Evolutionary conservation across 139 green algal species (phyloP), one percentile per base, ranked within the genome.

Genomic region (Haematococcus lacustris): DNA sequence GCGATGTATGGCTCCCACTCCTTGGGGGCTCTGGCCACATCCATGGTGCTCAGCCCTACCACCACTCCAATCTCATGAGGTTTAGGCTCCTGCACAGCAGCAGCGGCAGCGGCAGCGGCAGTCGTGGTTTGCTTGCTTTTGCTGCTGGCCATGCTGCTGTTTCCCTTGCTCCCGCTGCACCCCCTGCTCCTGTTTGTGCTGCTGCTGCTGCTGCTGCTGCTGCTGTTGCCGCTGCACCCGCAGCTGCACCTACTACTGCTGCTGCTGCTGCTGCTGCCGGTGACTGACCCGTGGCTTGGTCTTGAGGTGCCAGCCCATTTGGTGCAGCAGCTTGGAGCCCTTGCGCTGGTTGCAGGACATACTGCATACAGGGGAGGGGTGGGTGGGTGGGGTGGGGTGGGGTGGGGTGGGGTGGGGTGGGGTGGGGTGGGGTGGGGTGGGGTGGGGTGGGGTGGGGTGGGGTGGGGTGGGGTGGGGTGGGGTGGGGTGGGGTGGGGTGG

Each of bases 51-150:
- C 32, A 84, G 66, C 3, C 79, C 79, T 13, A 70, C 68, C 51
- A 84, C 67, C 7, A 84, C 68, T 1, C 79, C 79, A 23, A 84
- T 59, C 68, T 84, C 75, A 35, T 68, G 73, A 1, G 79, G 68
- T 13, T 71, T 79, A 0, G 79, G 79, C 71, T 84, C 79, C 73
- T 78, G 61, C 26, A 30, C 26, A 30, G 9, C 53, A 64, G 53
- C 53, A 64, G 21, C 13, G 47, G 47, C 13, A 28, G 13, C 21
- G 47, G 47, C 13, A 57, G 47, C 13, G 13, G 13, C 13, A 13
- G 13, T 57, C 13, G 13, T 57, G 47, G 47, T 57, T 57, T 57
- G 13, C 47, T 28, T 28, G 47, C 21, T 28, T 57, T 57, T 57
- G 47, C 47, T 57, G 47, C 47, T 28, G 21, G 47, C 47, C 13